phyloP scores from a whole-genome alignment of 495 filamentous ascomycete genomes.

The Cercophora newfieldiana region DNA sequence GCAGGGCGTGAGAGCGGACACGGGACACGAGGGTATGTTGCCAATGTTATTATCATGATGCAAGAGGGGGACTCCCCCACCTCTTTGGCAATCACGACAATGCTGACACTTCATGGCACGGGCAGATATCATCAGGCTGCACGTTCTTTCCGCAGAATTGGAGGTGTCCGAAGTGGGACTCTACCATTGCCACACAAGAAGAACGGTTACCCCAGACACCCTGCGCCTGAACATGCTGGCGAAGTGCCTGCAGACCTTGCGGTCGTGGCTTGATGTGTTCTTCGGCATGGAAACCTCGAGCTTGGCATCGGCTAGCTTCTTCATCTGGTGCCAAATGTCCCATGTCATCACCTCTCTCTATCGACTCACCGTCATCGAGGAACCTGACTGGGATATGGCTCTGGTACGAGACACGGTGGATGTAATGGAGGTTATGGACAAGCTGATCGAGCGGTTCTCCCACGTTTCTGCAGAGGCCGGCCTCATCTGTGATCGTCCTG shows the following conservation, averaged over 20 bases:
- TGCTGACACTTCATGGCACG: too few species aligned
- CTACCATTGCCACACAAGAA: not conserved
- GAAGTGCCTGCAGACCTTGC: constrained; percentile 16
- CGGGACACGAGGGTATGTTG: constrained; percentile 1
- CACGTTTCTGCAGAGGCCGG: not conserved
- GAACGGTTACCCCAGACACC: not conserved
- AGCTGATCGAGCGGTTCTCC: constrained; percentile 24
- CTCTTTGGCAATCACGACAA: too few species aligned
- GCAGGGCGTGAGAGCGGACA: not conserved
- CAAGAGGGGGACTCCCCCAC: too few species aligned
- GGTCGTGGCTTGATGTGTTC: constrained; percentile 24
- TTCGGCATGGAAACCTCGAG: constrained; percentile 11
- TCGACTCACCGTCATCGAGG: constrained; percentile 30
- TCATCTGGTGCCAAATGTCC: constrained; percentile 17
- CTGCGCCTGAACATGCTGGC: not conserved
- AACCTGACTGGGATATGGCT: constrained; percentile 34
- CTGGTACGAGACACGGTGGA: constrained; percentile 28
- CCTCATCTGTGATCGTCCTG: not conserved
- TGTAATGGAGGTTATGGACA: constrained; percentile 27
- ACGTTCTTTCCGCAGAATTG: constrained; percentile 3
- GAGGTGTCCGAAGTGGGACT: constrained; percentile 10
- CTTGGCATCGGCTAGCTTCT: constrained; percentile 21
- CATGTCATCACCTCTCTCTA: constrained; percentile 25
- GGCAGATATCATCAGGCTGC: constrained; percentile 6
- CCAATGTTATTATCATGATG: not conserved